phyloP scores from a whole-genome alignment of 2,329 filamentous ascomycete species.

The Aspergillus sp. region DNA sequence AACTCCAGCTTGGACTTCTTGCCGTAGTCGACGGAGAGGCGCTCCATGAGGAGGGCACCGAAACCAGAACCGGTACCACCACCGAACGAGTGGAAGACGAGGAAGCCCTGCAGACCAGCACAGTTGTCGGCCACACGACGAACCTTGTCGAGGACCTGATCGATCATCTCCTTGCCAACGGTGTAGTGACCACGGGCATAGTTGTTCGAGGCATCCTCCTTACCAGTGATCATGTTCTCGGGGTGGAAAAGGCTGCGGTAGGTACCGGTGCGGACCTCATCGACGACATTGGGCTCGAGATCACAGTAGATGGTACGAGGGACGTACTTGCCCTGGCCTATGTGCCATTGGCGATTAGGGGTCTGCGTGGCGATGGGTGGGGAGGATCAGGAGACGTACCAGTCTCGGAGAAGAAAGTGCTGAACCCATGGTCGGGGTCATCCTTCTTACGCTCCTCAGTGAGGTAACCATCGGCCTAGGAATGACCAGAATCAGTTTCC shows the following conservation, averaged over 20 bases:
- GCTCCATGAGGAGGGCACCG: constrained; percentile 97
- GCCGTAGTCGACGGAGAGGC: constrained; percentile 96
- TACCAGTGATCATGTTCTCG: constrained; percentile 99
- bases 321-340: constrained; percentile 98
- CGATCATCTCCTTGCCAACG: constrained; percentile 98
- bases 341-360: constrained; percentile 12
- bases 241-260: constrained; percentile 98
- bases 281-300: constrained; percentile 99
- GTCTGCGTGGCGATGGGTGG: constrained; percentile 1
- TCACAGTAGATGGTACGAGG: constrained; percentile 99
- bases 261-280: constrained; percentile 95
- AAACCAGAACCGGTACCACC: constrained; percentile 98
- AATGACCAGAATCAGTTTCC: not conserved
- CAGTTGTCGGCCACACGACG: constrained; percentile 97
- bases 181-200: constrained; percentile 99
- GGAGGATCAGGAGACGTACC: constrained; percentile 58
- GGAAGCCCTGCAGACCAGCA: constrained; percentile 95
- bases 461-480: constrained; percentile 94
- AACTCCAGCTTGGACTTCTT: constrained; percentile 99
- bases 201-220: constrained; percentile 99
- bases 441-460: constrained; percentile 95
- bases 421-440: constrained; percentile 95
- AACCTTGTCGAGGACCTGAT: constrained; percentile 96
- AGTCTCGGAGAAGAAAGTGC: constrained; percentile 99
- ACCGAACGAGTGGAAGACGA: constrained; percentile 99